Evolutionary conservation across 176 grass and related monocot species (phyloP), one percentile per base, ranked within the genome.

Genomic region (Triticum turgidum): DNA sequence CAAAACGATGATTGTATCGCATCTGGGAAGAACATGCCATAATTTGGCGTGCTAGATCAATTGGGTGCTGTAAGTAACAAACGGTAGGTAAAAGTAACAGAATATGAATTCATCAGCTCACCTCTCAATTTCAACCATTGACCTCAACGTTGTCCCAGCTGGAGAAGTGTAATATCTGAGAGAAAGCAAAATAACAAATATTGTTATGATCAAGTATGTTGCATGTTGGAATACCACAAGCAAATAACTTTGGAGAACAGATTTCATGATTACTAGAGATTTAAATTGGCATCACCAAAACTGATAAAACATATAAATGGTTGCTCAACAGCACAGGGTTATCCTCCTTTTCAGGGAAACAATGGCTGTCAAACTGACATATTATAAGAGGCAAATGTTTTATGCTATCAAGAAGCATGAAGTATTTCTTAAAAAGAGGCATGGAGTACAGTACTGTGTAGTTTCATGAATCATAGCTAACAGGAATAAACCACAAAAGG

Each of bases 151-250:
- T 84, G 33, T 91, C 51, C 92, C 92, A 89, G 87, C 62, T 29
- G 92, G 92, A 73, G 87, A 88, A 56, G 77, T 86, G 78, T 94
- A 94, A 89, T 94, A 94, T 72, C 92, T 94, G 81, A 82, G 54
- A 89, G 73, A 84, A 84, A 75, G 42, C 8, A 79, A 77, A 66
- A n/a, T 64, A 71, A 71, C 66, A 42, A n/a, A 65, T 51, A 51
- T 34, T 34, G 56, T 73, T 72, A 87, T 74, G 18, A 83, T 42
- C 9, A 62, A 67, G 62, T 56, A 81, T 39, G 52, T 17, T 76
- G 15, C n/a, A 12, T 65, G 54, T 84, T 69, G 25, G 21, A 76
- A 86, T 76, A 69, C 56, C 13, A 52, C 0, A 66, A 88, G 37
- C 42, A 2, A 11, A 37, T 66, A 85, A 61, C 27, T 45, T 44